Evolutionary conservation across 208 protist species (phyloP).

Genomic region (Crithidia sp.): DNA sequence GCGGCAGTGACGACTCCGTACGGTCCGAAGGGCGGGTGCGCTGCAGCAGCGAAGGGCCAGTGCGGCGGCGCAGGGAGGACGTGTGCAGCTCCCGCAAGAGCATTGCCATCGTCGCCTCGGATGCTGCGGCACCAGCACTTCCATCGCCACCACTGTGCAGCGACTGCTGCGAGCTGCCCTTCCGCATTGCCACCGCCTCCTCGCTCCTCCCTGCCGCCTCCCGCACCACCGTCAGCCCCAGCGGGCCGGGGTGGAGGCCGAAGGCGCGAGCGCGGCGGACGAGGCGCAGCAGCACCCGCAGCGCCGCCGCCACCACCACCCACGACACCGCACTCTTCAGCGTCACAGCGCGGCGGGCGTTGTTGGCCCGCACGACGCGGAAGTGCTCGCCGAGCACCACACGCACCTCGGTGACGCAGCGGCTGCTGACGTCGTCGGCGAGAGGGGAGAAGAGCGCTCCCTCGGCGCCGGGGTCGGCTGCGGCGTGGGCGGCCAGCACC

Average conservation of each 20-base stretch:
- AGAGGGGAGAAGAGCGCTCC: slow-evolving; percentile 76
- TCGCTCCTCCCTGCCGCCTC: slow-evolving; percentile 10
- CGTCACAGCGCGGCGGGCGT: slow-evolving; percentile 66
- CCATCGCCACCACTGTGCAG: not conserved
- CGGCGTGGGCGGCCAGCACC: slow-evolving; percentile 66
- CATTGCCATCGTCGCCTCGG: slow-evolving; percentile 31
- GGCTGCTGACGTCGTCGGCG: slow-evolving; percentile 77
- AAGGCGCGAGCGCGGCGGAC: slow-evolving; percentile 71
- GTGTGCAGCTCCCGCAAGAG: slow-evolving; percentile 38
- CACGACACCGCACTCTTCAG: slow-evolving; percentile 58
- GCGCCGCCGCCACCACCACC: slow-evolving; percentile 50
- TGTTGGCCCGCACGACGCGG: slow-evolving; percentile 66
- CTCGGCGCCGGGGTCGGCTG: slow-evolving; percentile 32
- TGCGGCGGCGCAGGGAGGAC: slow-evolving; percentile 23
- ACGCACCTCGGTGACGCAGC: slow-evolving; percentile 71
- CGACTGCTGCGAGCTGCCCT: too few relatives aligned
- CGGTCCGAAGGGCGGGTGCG: not conserved
- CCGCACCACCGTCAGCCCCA: slow-evolving; percentile 34
- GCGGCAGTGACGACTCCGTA: not conserved
- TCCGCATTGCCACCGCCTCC: not conserved
- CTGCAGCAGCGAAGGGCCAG: not conserved
- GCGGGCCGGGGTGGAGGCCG: slow-evolving; percentile 68
- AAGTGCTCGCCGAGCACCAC: slow-evolving; percentile 71
- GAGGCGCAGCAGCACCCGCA: slow-evolving; percentile 77
- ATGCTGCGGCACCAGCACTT: not conserved